Base-by-base conservation (phyloP, 768 basidiomycete genomes). In the Tephrocybe rancida region DNA sequence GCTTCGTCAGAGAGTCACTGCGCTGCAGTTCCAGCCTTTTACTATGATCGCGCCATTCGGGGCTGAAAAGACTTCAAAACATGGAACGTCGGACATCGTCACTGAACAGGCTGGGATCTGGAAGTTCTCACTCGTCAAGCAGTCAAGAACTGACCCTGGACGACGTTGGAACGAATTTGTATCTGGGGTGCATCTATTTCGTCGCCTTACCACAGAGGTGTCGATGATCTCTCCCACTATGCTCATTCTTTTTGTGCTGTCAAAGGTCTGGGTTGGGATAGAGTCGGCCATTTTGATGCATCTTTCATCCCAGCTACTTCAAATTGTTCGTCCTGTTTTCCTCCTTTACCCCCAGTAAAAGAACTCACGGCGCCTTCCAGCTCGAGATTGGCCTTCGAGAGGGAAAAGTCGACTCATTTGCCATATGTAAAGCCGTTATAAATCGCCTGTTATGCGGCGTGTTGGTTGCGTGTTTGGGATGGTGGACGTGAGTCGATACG, bases 281-380 rank as follows among this genome's bases (percentile, higher is more conserved):
- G 64, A 68, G 41, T 48, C 61, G 4, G 64, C 67, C 5, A 42
- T 72, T 2, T 37, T 66, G 43, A 58, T 66, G 57, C 58, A 68
- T 45, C 48, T 71, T 10, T 64, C 65, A 1, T 62, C 62, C 19
- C 32, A 38, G 5, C 35, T 69, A 13, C 55, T 69, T 9, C 41
- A 55, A 34, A 62, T 60, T 19, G 66, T 67, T 41, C 14, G 62
- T 50, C 18, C 10, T 11, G 18, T 21, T 24, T 18, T 10, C 16
- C 47, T 24, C 25, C 26, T 41, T 27, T 25, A 48, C 21, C 6
- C 19, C 39, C 7, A 18, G 13, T 32, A 13, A 43, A 9, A 3
- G 8, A 18, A 14, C 6, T n/a, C n/a, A n/a, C n/a, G n/a, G n/a
- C n/a, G n/a, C n/a, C n/a, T n/a, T 9, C 34, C 25, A 66, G 68